Evolutionary conservation across 768 basidiomycete species (phyloP).

Genomic region (Kwoniella sp.): DNA sequence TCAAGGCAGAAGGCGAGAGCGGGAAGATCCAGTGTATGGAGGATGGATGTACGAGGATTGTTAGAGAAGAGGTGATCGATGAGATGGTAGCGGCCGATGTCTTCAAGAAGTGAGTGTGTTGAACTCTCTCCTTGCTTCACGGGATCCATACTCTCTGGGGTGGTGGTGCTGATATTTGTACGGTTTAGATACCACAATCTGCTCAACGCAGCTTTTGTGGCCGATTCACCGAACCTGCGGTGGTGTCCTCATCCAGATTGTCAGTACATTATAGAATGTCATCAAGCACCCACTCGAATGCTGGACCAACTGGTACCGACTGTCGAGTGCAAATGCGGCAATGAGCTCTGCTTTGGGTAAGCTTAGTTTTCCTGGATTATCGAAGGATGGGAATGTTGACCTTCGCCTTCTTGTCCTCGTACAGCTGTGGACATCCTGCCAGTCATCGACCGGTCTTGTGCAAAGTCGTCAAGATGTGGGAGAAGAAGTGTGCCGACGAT

Average conservation of each 20-base stretch:
- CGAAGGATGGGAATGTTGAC: background rate
- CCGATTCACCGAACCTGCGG: constrained; percentile 75
- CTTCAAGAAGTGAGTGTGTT: constrained; percentile 56
- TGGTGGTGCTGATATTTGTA: background rate
- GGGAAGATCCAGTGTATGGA: constrained; percentile 59
- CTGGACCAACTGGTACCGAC: constrained; percentile 81
- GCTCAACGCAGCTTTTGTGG: constrained; percentile 85
- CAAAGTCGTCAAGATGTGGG: constrained; percentile 83
- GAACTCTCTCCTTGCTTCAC: no score
- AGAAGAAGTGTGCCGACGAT: constrained; percentile 96
- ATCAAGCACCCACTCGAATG: constrained; percentile 74
- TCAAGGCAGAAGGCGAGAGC: constrained; percentile 64
- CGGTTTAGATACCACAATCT: constrained; percentile 77
- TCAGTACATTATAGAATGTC: constrained; percentile 89
- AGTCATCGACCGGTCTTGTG: constrained; percentile 94
- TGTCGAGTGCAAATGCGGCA: constrained; percentile 76
- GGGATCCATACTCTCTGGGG: no score
- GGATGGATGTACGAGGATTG: constrained; percentile 56
- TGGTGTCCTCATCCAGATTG: constrained; percentile 96
- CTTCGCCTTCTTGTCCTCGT: background rate
- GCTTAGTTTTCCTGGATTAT: background rate
- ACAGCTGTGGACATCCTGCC: constrained; percentile 70
- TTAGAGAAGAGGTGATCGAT: constrained; percentile 56
- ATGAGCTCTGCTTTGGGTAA: constrained; percentile 88
- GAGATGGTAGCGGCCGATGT: constrained; percentile 63